Base-by-base conservation (phyloP, 352 stramenopile species). In the Globisporangium radiosum region DNA sequence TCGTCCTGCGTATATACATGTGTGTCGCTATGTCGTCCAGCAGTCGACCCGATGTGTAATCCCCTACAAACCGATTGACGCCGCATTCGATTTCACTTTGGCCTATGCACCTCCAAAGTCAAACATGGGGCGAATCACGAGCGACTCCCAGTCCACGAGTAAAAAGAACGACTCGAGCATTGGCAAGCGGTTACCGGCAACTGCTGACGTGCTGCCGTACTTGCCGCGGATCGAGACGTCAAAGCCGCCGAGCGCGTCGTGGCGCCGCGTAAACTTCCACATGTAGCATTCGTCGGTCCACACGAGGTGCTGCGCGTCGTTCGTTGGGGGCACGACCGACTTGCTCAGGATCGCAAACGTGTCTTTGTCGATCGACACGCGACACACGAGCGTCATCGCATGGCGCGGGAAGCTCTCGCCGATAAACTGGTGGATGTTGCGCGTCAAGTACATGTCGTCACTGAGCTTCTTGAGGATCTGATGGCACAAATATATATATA, bases 391-490 rank as follows among this genome's bases (percentile, higher is more conserved):
- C 37, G 77, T 88, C 78, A 93, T 91, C 7, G 83, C 79, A 61
- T 93, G 83, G 52, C 83, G 81, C 47, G 83, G 81, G 59, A 93
- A 93, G 69, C 81, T 91, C 66, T 93, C 83, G 44, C 83, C 83
- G 54, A 90, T 89, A 67, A 93, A 93, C 63, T 93, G 83, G 67
- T 93, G 83, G 64, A 93, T 93, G 56, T 93, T 90, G 59, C 83
- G 78, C 25, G 81, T 93, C 54, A 93, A 62, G 62, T 87, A 88
- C 80, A 91, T 91, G 66, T 87, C 88, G 56, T 93, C 81, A 59
- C 83, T 88, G 57, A 93, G 62, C 66, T 93, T 93, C 55, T 88
- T 91, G 37, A 93, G 63, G 59, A 92, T 87, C 82, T 92, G 25
- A 25, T 25, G 25, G 25, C 25, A 25, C 25, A 25, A 0, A 25